phyloP scores from a whole-genome alignment of 2,329 filamentous ascomycete species.

The Nigrospora oryzae region DNA sequence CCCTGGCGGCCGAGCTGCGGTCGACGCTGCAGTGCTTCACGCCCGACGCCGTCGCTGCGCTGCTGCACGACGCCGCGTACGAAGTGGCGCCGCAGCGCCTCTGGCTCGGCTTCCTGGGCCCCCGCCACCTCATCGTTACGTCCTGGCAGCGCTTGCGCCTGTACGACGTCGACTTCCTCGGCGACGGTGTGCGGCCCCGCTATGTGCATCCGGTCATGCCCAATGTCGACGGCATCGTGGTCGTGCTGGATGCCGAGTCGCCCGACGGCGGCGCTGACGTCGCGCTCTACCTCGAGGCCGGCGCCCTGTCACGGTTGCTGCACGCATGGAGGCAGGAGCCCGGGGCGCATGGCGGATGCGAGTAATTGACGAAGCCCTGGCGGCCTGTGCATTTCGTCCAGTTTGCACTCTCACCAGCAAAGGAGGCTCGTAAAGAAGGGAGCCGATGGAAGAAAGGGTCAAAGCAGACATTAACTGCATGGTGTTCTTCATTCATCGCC shows the following conservation, averaged over 20 bases:
- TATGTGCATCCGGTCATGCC: slow-evolving; percentile 35
- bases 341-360: neutral
- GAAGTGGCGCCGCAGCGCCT: slow-evolving; percentile 36
- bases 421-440: too few species aligned
- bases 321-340: neutral
- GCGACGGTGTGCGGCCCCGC: slow-evolving; percentile 11
- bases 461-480: too few species aligned
- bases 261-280: slow-evolving; percentile 23
- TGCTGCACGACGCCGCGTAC: slow-evolving; percentile 31
- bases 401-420: too few species aligned
- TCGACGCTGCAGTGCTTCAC: slow-evolving; percentile 25
- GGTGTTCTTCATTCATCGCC: too few species aligned
- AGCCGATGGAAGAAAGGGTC: too few species aligned
- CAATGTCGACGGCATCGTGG: slow-evolving; percentile 29
- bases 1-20: slow-evolving; percentile 23
- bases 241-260: slow-evolving; percentile 25
- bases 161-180: slow-evolving; percentile 32
- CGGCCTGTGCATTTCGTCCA: too few species aligned
- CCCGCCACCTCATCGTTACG: slow-evolving; percentile 31
- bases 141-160: slow-evolving; percentile 29
- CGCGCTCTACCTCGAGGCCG: slow-evolving; percentile 20
- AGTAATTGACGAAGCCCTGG: too few species aligned
- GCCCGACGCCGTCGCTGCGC: slow-evolving; percentile 24
- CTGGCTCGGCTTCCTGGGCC: slow-evolving; percentile 37
- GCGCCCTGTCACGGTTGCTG: slow-evolving; percentile 6